phyloP scores from a whole-genome alignment of 2,329 filamentous ascomycete genomes.

The Colletotrichum tropicale region DNA sequence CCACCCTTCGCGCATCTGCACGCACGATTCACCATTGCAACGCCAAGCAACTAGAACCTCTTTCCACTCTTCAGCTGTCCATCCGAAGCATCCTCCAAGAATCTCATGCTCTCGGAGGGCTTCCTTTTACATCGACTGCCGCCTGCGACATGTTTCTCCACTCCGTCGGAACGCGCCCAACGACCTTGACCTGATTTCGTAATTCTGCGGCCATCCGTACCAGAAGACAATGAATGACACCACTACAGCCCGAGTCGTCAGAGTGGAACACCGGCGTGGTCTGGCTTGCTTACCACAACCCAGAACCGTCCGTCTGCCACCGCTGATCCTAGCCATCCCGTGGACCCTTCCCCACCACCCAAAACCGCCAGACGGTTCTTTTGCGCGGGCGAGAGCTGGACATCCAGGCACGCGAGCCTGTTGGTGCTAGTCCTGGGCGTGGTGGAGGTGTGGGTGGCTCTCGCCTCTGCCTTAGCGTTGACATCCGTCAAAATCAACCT shows the following conservation, averaged over 20 bases:
- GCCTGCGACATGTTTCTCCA: background rate
- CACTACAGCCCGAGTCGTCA: background rate
- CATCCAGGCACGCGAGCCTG: background rate
- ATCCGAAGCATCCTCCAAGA: background rate
- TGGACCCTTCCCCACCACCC: background rate
- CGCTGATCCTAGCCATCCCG: background rate
- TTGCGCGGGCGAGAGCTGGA: background rate
- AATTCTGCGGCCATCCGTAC: background rate
- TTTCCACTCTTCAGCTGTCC: background rate
- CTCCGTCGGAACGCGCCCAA: background rate
- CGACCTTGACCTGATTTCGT: background rate
- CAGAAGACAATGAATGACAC: background rate
- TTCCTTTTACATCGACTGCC: background rate
- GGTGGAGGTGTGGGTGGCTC: background rate
- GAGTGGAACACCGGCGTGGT: background rate
- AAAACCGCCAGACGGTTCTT: background rate
- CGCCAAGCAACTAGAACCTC: background rate
- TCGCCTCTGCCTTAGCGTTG: background rate
- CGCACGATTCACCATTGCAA: background rate
- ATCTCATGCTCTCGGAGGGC: background rate
- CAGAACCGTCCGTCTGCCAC: background rate
- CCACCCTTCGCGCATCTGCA: background rate
- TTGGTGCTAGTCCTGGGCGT: background rate
- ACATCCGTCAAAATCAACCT: background rate
- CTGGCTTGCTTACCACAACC: background rate